Conservation (phyloP, 2,329 filamentous ascomycete species). For the Trichoderma gracile region DNA sequence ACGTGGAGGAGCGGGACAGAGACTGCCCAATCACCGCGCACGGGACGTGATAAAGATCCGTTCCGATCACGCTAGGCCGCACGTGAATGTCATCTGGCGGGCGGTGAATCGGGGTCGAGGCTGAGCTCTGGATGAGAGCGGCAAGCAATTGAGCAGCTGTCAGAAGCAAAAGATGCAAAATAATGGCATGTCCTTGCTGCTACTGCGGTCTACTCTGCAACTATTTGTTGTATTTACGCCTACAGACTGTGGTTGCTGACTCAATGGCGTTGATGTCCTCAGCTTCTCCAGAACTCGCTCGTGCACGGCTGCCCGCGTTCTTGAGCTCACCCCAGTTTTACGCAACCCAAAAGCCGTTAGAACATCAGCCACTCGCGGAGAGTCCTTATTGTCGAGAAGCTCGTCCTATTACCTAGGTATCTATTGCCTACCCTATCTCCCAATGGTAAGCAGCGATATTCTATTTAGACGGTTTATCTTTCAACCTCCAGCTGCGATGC, state of each 20-base stretch:
- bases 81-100: conserved; percentile 23
- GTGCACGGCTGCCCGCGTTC: neutral
- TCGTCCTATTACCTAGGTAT: no score
- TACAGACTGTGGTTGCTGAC: neutral
- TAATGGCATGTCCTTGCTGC: rapidly evolving
- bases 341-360: neutral
- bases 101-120: conserved; percentile 7
- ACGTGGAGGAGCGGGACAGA: conserved; percentile 24
- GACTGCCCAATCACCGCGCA: conserved; percentile 28
- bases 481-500: no score
- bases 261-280: neutral
- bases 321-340: conserved; percentile 8
- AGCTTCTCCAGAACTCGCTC: neutral
- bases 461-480: neutral
- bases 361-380: neutral
- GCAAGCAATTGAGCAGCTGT: neutral
- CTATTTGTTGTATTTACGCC: neutral
- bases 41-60: conserved; percentile 31
- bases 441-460: neutral
- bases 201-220: neutral
- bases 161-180: neutral
- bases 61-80: conserved; percentile 20
- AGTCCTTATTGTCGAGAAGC: neutral
- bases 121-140: neutral
- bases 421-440: no score